These are phyloP conservation scores for Pseudocercospora macadamiae DNA, from an alignment of 2,329 filamentous ascomycete genomes.

Conservation along the genomic window DNA sequence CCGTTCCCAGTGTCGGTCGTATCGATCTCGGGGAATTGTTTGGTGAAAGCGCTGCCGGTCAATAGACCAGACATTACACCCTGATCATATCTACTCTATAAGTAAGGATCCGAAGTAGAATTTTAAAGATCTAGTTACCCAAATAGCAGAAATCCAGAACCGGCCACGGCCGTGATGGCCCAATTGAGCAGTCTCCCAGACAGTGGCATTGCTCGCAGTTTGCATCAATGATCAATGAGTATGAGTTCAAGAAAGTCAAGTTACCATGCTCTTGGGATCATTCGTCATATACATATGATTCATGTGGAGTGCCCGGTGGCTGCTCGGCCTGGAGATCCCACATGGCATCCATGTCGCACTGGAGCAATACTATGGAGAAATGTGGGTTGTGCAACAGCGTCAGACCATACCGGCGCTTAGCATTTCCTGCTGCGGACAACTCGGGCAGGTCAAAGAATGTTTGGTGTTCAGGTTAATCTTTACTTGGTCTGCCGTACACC, in stretches of 20 bases:
- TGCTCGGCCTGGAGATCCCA: neutral
- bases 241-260: neutral
- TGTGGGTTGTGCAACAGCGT: slow-evolving; percentile 2
- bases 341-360: slow-evolving; percentile 1
- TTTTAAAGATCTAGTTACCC: too few relatives aligned
- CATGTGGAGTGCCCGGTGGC: neutral
- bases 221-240: neutral
- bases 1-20: slow-evolving; percentile 16
- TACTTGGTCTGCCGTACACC: too few relatives aligned
- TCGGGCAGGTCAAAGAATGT: neutral
- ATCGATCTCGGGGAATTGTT: slow-evolving; percentile 25
- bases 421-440: neutral
- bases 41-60: slow-evolving; percentile 19
- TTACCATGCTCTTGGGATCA: neutral
- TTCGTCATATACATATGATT: neutral
- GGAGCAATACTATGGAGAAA: slow-evolving; percentile 4
- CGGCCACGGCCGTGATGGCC: slow-evolving; percentile 25
- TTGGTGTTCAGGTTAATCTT: too few relatives aligned
- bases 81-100: slow-evolving; percentile 28
- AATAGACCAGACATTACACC: slow-evolving; percentile 22
- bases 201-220: slow-evolving; percentile 10
- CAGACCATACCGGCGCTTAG: slow-evolving; percentile 7
- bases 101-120: too few relatives aligned
- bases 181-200: slow-evolving; percentile 21
- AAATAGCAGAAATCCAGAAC: slow-evolving; percentile 22